Conservation (phyloP, 495 filamentous ascomycete species). For the Penicillium robsamsonii region DNA sequence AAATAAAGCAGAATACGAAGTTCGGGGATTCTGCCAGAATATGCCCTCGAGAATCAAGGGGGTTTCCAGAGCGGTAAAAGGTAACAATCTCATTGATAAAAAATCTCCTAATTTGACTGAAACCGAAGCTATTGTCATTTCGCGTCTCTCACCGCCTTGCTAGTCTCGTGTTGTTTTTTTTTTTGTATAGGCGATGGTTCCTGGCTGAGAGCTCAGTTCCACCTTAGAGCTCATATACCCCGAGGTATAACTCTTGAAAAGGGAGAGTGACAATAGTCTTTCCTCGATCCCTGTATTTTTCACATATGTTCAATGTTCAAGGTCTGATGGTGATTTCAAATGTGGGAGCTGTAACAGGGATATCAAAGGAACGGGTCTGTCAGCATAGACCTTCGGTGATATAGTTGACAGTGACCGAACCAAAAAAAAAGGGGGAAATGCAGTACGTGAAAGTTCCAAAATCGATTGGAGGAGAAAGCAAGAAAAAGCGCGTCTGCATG, state of each 20-base stretch:
- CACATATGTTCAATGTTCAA: too few relatives aligned
- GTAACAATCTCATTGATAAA: slow-evolving; percentile 11
- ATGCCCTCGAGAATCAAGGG: slow-evolving; percentile 9
- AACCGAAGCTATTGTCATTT: slow-evolving; percentile 15
- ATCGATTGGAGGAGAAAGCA: slow-evolving; percentile 8
- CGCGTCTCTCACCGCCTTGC: slow-evolving; percentile 12
- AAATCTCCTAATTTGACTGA: slow-evolving; percentile 12
- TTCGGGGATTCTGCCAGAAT: slow-evolving; percentile 4
- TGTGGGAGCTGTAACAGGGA: not conserved
- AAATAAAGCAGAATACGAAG: slow-evolving; percentile 11
- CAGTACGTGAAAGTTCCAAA: not conserved
- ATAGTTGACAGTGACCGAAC: not conserved
- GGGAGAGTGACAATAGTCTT: not conserved
- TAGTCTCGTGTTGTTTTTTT: not conserved
- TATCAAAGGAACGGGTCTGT: not conserved
- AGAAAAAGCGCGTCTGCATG: slow-evolving; percentile 12
- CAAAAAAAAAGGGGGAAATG: not conserved
- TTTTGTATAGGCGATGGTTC: not conserved
- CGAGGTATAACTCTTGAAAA: not conserved
- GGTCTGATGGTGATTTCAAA: too few relatives aligned
- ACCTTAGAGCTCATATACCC: not conserved
- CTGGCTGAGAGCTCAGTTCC: too few relatives aligned
- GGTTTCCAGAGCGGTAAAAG: slow-evolving; percentile 11
- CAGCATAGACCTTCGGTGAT: not conserved
- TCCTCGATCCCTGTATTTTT: not conserved